Evolutionary conservation across 345 rosid genomes (phyloP), one percentile per base, ranked within the genome.

Genomic region (Kandelia obovata): DNA sequence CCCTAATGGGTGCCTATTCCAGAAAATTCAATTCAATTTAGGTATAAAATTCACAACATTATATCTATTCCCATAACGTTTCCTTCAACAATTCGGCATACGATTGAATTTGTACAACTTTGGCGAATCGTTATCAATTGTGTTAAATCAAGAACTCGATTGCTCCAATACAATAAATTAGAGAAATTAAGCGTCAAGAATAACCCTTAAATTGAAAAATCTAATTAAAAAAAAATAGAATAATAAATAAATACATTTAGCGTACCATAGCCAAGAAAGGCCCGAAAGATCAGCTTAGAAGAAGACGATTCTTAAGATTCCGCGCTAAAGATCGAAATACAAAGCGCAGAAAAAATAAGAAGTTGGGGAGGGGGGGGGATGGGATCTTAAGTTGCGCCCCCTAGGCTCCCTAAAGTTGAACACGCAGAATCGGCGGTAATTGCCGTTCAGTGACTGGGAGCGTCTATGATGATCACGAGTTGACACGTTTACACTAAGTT

Each of bases 1-100:
- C 87, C 86, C 86, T 90, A 61, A 88, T 77, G 74, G 98, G 89
- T 85, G 92, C 94, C 99, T 92, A 71, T 59, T n/a, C 43, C 58
- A 66, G 58, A 60, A 61, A 58, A 21, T 31, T 13, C 30, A 25
- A 23, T 56, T 23, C 59, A 1, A 23, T 23, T 27, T 15, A 56
- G 16, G 28, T 2, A 23, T 23, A 43, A 13, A 13, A 43, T 43
- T 43, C 49, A 43, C 49, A 43, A 13, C 49, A 15, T 3, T 13
- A 43, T 43, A 43, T 43, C 17, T 13, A 43, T 13, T 43, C 49
- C 49, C 49, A 15, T 16, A 15, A 2, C 30, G 5, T 43, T 43
- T 43, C 49, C 49, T 43, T 43, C 17, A 43, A 15, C 2, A 43
- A 43, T 43, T 43, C 49, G 13, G 4, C 17, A 43, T 13, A 2